Evolutionary conservation across 441 rosid genomes (phyloP), one percentile per base, ranked within the genome.

Genomic region (Geranium incanum): DNA sequence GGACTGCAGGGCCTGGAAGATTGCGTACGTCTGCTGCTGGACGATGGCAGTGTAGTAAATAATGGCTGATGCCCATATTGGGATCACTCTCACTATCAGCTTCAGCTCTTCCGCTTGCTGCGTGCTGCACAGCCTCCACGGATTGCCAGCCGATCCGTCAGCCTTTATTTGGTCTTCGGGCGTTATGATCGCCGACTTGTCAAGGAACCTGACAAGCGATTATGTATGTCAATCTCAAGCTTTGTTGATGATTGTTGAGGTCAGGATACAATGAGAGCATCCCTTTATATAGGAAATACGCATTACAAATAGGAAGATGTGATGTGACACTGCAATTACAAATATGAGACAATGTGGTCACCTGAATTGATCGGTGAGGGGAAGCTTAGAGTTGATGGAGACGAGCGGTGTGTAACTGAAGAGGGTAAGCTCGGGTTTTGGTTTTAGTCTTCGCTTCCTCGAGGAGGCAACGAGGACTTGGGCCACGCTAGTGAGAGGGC

Each of bases 61-160:
- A 67, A 81, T 75, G 11, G 80, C 78, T 4, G 89, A 78, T 18
- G 78, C 73, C 89, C 89, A 86, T 62, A 86, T 81, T 5, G 86
- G 87, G 41, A 82, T 55, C 45, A 84, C 77, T 74, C 87, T 79
- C 3, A 72, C 16, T 11, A 86, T 9, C 52, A 86, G 82, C 71
- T 86, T 86, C 62, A 78, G 66, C 79, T 86, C 89, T 71, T 88
- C 87, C 37, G 84, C 85, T 75, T 86, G 85, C 72, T 86, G 86
- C 65, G 79, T 68, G 33, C 81, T 84, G 81, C 86, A 81, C 0
- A 85, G 77, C 36, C 33, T 75, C 82, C 84, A 78, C 11, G 84
- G 79, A 16, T 82, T 65, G 0, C 71, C 59, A 6, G 85, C 74
- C 0, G 87, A 70, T 7, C 85, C 81, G n/a, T 82, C 78, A 3